Conservation (phyloP, 176 grass and related monocot species). For the Triticum aestivum region DNA sequence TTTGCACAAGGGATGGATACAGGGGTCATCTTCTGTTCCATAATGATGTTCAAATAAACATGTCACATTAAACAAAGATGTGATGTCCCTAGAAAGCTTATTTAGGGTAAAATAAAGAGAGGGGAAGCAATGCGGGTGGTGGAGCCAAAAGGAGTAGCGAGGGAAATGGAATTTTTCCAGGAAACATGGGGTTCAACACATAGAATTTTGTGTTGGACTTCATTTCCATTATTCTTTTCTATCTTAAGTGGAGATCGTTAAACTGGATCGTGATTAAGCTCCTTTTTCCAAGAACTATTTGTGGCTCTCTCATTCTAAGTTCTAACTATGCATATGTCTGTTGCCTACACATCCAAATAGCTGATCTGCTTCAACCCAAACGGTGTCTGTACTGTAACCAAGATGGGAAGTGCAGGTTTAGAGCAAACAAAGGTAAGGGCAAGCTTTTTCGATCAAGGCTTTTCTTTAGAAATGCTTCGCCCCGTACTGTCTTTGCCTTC, state of each 20-base stretch:
- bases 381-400: background rate
- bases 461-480: background rate
- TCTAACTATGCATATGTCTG: background rate
- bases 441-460: background rate
- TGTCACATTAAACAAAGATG: background rate
- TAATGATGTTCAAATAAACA: background rate
- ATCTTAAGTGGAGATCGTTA: background rate
- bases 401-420: background rate
- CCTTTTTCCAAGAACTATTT: background rate
- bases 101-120: background rate
- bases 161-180: background rate
- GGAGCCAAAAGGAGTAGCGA: background rate
- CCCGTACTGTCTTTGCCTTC: background rate
- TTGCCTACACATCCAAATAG: background rate
- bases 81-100: background rate
- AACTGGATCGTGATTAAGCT: background rate
- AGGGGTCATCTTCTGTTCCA: background rate
- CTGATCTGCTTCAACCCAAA: background rate
- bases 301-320: background rate
- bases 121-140: background rate
- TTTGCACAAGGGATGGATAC: background rate
- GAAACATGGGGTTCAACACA: background rate
- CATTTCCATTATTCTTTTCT: too few relatives aligned
- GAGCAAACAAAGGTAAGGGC: background rate
- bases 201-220: background rate